phyloP scores from a whole-genome alignment of 148 eudicot genomes.

The Heliamphora exappendiculata region DNA sequence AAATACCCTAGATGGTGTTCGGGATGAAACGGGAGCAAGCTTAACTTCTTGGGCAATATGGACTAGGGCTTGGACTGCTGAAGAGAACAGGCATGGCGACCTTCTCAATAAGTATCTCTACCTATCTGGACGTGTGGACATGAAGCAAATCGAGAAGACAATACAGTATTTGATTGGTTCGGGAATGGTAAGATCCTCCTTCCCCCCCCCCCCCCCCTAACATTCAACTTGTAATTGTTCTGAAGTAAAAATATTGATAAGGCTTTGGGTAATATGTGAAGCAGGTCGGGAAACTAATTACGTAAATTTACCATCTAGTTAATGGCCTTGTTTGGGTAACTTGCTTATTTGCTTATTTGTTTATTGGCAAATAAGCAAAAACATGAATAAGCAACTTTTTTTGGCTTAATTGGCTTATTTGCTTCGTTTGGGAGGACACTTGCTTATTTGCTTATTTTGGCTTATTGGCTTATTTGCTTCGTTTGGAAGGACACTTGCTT shows the following conservation, averaged over 20 bases:
- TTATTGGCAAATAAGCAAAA: too few relatives aligned
- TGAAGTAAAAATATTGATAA: neutral
- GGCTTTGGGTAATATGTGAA: neutral
- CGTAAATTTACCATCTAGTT: neutral
- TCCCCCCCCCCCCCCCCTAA: neutral
- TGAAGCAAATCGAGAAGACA: conserved; percentile 29
- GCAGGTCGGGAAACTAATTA: neutral
- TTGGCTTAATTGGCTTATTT: too few relatives aligned
- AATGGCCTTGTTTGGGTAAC: too few relatives aligned
- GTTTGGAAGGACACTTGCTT: too few relatives aligned
- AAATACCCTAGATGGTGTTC: conserved; percentile 22
- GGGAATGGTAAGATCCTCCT: conserved; percentile 20
- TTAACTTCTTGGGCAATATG: conserved; percentile 22
- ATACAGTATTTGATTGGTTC: conserved; percentile 27
- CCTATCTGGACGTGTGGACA: conserved; percentile 24
- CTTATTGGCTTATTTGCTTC: too few relatives aligned
- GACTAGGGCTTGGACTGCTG: conserved; percentile 30
- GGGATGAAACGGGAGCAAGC: conserved; percentile 25
- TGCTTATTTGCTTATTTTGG: too few relatives aligned
- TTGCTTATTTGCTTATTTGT: too few relatives aligned
- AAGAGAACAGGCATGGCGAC: conserved; percentile 26
- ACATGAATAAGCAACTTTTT: too few relatives aligned
- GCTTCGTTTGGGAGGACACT: too few relatives aligned
- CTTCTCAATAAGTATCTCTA: conserved; percentile 25
- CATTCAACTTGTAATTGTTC: neutral